These are phyloP conservation scores for Fraxinus dipetala DNA, from an alignment of 305 asterid species.

Conservation along the genomic window DNA sequence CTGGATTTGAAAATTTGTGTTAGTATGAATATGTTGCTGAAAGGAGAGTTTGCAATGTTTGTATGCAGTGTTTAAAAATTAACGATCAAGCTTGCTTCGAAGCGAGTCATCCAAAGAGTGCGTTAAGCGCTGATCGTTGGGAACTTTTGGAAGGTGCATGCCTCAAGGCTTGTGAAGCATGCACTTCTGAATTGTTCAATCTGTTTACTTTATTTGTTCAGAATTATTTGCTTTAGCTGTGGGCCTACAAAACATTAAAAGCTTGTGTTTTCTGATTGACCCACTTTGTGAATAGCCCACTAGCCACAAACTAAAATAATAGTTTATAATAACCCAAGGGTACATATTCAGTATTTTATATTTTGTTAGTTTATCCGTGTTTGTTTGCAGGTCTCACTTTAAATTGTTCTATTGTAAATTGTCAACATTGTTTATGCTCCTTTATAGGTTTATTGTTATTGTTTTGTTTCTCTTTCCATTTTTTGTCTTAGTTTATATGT, in stretches of 20 bases:
- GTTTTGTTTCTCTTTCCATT: not conserved
- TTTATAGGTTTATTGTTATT: not conserved
- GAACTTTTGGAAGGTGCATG: not conserved
- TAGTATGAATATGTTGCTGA: slow-evolving; percentile 19
- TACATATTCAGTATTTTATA: not conserved
- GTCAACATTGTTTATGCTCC: not conserved
- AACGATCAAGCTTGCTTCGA: not conserved
- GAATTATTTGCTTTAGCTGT: not conserved
- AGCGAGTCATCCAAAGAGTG: not conserved
- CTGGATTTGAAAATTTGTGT: not conserved
- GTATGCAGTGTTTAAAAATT: not conserved
- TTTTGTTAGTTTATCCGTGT: not conserved
- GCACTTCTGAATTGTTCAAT: not conserved
- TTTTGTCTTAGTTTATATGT: not conserved
- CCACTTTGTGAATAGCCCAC: not conserved
- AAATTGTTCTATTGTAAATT: not conserved
- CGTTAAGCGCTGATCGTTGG: not conserved
- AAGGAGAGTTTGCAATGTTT: slow-evolving; percentile 15
- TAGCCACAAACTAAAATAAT: not conserved
- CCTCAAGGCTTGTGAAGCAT: not conserved
- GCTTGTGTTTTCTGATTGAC: not conserved
- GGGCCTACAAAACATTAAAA: not conserved
- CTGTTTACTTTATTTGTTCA: not conserved
- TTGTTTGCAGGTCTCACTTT: not conserved
- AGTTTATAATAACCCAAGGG: not conserved